phyloP scores from a whole-genome alignment of 371 early-diverging fungal genomes.

The Furculomyces boomerangus region DNA sequence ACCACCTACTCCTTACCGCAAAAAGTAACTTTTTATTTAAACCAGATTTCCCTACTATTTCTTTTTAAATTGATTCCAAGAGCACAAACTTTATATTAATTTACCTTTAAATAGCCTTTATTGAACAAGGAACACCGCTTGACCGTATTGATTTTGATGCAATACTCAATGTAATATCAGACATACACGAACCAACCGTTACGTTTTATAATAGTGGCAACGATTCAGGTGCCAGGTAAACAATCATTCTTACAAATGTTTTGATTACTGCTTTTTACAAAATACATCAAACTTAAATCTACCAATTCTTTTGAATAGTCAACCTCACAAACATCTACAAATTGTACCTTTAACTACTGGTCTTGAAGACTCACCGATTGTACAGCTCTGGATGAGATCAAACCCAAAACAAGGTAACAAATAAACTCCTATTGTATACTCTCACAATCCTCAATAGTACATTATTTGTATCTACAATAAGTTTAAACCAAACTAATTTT shows the following conservation, averaged over 20 bases:
- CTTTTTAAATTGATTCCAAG: background rate
- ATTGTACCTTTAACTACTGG: slow-evolving; percentile 15
- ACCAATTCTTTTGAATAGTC: slow-evolving; percentile 5
- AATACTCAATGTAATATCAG: slow-evolving; percentile 4
- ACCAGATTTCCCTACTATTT: background rate
- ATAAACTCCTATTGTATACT: too few species aligned
- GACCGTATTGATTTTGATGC: slow-evolving; percentile 14
- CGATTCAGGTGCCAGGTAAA: slow-evolving; percentile 17
- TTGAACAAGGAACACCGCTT: slow-evolving; percentile 21
- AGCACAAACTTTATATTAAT: background rate
- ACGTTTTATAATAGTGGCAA: slow-evolving; percentile 24
- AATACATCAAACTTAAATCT: too few species aligned
- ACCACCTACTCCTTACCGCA: slow-evolving; percentile 21
- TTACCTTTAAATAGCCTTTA: slow-evolving; percentile 5
- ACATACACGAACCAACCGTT: slow-evolving; percentile 9
- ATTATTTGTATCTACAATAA: too few species aligned
- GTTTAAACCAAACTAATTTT: too few species aligned
- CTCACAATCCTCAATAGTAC: too few species aligned
- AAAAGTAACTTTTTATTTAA: background rate
- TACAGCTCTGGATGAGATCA: slow-evolving; percentile 11
- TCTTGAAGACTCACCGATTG: slow-evolving; percentile 10
- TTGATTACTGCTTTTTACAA: background rate
- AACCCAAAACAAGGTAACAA: slow-evolving; percentile 3
- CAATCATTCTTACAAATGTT: background rate
- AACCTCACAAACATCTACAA: slow-evolving; percentile 25